phyloP scores from a whole-genome alignment of 2,329 filamentous ascomycete species.

The Endocalyx cinctus region DNA sequence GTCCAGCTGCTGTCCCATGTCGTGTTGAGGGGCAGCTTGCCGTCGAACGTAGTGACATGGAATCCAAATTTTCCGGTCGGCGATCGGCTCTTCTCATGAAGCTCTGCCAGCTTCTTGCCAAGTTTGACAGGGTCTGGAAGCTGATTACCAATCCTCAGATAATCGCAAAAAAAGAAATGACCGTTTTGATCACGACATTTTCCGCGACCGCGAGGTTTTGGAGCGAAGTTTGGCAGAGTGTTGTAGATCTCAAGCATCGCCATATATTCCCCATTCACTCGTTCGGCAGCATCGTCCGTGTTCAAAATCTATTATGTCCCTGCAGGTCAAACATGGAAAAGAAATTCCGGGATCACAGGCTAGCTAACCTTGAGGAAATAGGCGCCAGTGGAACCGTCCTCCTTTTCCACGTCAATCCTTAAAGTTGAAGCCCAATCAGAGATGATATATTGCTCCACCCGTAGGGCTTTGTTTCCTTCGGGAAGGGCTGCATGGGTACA shows the following conservation, averaged over 20 bases:
- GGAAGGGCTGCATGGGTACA: constrained; percentile 3
- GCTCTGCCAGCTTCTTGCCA: constrained; percentile 11
- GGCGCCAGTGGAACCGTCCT: constrained; percentile 1
- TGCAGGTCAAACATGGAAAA: neutral
- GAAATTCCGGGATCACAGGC: neutral
- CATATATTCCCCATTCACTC: constrained; percentile 11
- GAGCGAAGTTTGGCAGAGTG: constrained; percentile 8
- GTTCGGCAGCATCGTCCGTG: constrained; percentile 6
- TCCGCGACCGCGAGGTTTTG: constrained; percentile 7
- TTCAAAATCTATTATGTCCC: constrained; percentile 1
- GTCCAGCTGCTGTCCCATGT: constrained; percentile 11
- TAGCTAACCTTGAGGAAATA: constrained; percentile 11
- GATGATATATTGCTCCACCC: constrained; percentile 3
- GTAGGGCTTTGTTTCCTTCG: constrained; percentile 5
- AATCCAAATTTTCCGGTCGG: constrained; percentile 18
- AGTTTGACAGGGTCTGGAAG: constrained; percentile 14
- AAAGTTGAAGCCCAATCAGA: constrained; percentile 7
- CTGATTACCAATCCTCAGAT: constrained; percentile 4
- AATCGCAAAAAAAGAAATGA: constrained; percentile 16
- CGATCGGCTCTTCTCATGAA: constrained; percentile 17
- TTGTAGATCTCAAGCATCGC: constrained; percentile 9
- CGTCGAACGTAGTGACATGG: constrained; percentile 14
- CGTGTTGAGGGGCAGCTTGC: constrained; percentile 7
- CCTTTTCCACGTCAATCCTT: constrained; percentile 2
- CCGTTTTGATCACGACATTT: constrained; percentile 3